A percentile compares a stretch with the other conserved stretches of the same genome.
phyloP scores from a whole-genome alignment of 148 eudicot genomes.

The Rhododendron molle region DNA sequence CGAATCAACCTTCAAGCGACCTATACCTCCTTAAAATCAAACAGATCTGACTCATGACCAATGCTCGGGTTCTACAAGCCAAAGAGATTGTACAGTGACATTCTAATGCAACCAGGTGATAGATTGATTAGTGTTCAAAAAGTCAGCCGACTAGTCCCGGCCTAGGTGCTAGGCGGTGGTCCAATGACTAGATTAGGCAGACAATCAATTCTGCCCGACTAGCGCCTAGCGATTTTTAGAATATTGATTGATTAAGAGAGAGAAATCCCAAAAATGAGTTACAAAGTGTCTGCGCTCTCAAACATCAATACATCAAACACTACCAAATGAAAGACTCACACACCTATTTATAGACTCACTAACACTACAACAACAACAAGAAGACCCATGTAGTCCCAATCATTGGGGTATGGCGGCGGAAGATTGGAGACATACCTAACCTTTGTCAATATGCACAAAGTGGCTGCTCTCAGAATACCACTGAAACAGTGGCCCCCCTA shows the following conservation, averaged over 20 bases:
- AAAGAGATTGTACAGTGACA: neutral
- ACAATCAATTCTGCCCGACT: neutral
- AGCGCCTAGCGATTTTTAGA: too few species aligned
- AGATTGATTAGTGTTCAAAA: neutral
- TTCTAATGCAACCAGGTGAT: neutral
- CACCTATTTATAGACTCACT: neutral
- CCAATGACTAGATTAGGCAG: neutral
- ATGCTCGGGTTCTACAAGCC: neutral
- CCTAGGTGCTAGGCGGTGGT: neutral
- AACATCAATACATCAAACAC: neutral
- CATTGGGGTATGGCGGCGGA: too few species aligned
- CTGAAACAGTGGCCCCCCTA: too few species aligned
- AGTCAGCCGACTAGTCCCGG: neutral
- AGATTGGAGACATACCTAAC: too few species aligned
- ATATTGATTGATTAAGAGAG: neutral
- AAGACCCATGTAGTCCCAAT: too few species aligned
- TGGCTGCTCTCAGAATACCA: too few species aligned
- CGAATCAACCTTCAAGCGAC: neutral
- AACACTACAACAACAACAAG: neutral
- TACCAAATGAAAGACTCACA: neutral
- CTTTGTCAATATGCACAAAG: too few species aligned
- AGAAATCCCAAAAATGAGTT: neutral
- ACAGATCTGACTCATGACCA: neutral
- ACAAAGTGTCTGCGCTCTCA: neutral
- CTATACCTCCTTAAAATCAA: neutral